Evolutionary conservation across 495 filamentous ascomycete genomes (phyloP), one percentile per base, ranked within the genome.

Genomic region (Neurospora discreta): DNA sequence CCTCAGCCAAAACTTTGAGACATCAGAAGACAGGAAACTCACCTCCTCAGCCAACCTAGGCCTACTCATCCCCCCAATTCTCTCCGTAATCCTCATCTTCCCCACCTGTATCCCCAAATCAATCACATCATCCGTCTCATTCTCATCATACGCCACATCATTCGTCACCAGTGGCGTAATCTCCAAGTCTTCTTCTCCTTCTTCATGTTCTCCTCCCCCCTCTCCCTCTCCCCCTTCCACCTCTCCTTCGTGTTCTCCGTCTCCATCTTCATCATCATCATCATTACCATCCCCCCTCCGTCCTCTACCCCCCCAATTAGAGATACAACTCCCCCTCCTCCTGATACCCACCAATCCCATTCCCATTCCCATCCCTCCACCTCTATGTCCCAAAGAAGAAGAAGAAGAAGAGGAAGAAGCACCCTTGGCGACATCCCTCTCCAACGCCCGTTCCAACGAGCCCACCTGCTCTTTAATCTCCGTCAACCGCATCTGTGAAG

Each of bases 391-490:
- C n/a, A n/a, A n/a, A n/a, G n/a, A n/a, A n/a, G n/a, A n/a, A n/a
- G n/a, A n/a, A n/a, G 44, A 52, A 15, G 52, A 60, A 15, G 20
- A 15, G 8, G 52, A 33, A 60, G 26, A 75, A 3, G 77, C 72
- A 6, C 76, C 77, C 70, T 81, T 82, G 69, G 79, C 79, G 4
- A 82, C 81, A 77, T 91, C 87, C 40, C 86, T 77, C 78, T 90
- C 86, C 8, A 92, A 80, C 69, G 87, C 83, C 68, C 86, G 79
- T 74, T 92, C 90, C 5, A 92, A 76, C 1, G 84, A 84, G 30
- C 89, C 89, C 71, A 90, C 88, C 74, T 89, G 87, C 78, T 92
- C 90, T 79, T 92, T 92, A 74, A 91, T 88, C 74, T 91, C 86
- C 5, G 87, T 88, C 18, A 92, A 80, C 68, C 87, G 87, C 71